A percentile compares a stretch with the other conserved stretches of the same genome.
These are phyloP conservation scores for Penicillium fimorum DNA, from an alignment of 495 filamentous ascomycete genomes.

Conservation along the genomic window DNA sequence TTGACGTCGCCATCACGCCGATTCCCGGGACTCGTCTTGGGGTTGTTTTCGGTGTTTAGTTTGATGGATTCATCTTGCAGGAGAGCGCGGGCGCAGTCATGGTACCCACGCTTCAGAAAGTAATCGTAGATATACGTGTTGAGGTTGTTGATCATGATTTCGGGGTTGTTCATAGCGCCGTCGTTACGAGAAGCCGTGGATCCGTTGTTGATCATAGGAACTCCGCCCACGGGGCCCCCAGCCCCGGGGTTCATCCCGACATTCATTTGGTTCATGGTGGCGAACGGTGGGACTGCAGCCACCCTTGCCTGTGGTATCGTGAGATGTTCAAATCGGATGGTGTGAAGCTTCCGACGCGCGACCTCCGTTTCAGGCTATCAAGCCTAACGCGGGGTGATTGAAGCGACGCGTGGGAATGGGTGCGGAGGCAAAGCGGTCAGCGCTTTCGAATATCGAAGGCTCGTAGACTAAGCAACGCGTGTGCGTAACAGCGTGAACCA, in stretches of 20 bases:
- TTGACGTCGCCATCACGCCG: constrained; percentile 68
- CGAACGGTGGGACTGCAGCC: constrained; percentile 34
- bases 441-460: constrained; percentile 13
- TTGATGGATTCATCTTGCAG: constrained; percentile 50
- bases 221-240: constrained; percentile 63
- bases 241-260: constrained; percentile 62
- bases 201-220: constrained; percentile 73
- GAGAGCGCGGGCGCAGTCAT: constrained; percentile 73
- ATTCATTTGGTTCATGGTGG: constrained; percentile 72
- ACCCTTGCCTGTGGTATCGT: constrained; percentile 38
- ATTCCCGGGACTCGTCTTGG: constrained; percentile 56
- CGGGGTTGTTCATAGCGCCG: constrained; percentile 44
- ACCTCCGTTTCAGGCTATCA: constrained; percentile 38
- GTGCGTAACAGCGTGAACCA: constrained; percentile 12
- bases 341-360: constrained; percentile 33
- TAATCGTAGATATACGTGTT: constrained; percentile 99
- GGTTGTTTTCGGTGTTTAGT: constrained; percentile 57
- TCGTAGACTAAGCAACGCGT: constrained; percentile 12
- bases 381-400: constrained; percentile 33
- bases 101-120: constrained; percentile 78
- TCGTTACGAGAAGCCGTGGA: constrained; percentile 51
- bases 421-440: constrained; percentile 20
- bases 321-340: constrained; percentile 26
- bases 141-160: constrained; percentile 73
- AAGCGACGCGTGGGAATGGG: constrained; percentile 31